Evolutionary conservation across 768 basidiomycete species (phyloP), one percentile per base, ranked within the genome.

Genomic region (Trametes meyenii): DNA sequence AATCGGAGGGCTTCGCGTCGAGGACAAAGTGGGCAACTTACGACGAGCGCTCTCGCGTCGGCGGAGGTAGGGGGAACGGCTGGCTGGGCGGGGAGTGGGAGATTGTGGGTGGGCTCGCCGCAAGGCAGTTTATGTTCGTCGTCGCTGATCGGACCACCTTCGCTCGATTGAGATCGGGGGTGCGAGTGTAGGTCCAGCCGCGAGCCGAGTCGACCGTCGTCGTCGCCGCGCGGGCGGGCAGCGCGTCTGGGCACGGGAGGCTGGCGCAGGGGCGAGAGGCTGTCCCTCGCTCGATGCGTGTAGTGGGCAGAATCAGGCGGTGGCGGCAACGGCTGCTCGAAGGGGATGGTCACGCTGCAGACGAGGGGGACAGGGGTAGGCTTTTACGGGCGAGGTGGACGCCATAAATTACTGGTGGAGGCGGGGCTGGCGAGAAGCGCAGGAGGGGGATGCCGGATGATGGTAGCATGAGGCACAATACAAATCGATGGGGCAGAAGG

Each of bases 21-120:
- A 5, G 50, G 53, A 63, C 53, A 26, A 55, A 61, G 63, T 1
- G 67, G 64, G 57, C 60, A 52, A 64, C 67, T 66, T 39, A 68
- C 67, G 43, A 63, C 55, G 67, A 58, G 66, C 71, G 69, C 69
- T 71, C 39, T 53, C 40, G 46, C 51, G 71, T 69, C 73, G 73
- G 73, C 70, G 73, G 73, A 74, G 72, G 71, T 73, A 74, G 72
- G 71, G 67, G 69, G 66, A 66, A 50, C 44, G 52, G 35, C 58
- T 58, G 64, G 51, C 50, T 16, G 66, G 56, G 54, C 43, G 55
- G 45, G 50, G 55, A 63, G 62, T 63, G 62, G 62, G 62, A 63
- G 62, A 51, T 58, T 52, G 55, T 46, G 46, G 46, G 48, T 55
- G 60, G 53, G 40, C 54, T 23, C 26, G 50, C 48, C 46, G 62